Percentiles rank a stretch among this genome's conserved stretches.
phyloP scores from a whole-genome alignment of 495 filamentous ascomycete genomes.

The Penicillium herquei region DNA sequence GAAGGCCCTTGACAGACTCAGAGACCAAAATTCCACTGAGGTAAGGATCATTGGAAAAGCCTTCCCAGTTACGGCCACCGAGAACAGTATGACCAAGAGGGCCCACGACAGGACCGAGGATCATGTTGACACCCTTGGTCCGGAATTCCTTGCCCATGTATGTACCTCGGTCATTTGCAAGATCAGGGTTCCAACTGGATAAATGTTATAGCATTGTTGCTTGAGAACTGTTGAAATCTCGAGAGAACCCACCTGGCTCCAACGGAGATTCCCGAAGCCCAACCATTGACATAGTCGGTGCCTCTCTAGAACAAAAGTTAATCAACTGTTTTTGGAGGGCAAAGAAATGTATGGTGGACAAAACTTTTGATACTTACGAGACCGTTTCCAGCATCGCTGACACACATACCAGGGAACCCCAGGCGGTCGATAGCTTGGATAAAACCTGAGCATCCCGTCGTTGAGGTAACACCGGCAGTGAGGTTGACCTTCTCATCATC shows the following conservation, averaged over 20 bases:
- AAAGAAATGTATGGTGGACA: neutral
- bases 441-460: constrained; percentile 58
- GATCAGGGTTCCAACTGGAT: constrained; percentile 18
- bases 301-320: constrained; percentile 27
- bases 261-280: constrained; percentile 54
- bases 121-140: constrained; percentile 53
- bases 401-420: constrained; percentile 59
- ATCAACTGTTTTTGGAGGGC: neutral
- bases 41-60: constrained; percentile 71
- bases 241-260: constrained; percentile 37
- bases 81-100: constrained; percentile 72
- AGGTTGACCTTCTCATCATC: constrained; percentile 58
- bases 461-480: constrained; percentile 52
- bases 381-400: constrained; percentile 63
- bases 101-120: constrained; percentile 64
- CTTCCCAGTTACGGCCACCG: constrained; percentile 87
- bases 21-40: constrained; percentile 58
- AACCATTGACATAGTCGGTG: constrained; percentile 60
- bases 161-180: constrained; percentile 46
- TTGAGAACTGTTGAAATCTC: neutral
- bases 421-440: constrained; percentile 52
- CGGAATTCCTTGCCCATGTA: constrained; percentile 59
- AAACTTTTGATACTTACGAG: constrained; percentile 25
- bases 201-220: neutral
- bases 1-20: constrained; percentile 64